Base-by-base conservation (phyloP, 345 rosid genomes). In the Hypericum androsaemum region DNA sequence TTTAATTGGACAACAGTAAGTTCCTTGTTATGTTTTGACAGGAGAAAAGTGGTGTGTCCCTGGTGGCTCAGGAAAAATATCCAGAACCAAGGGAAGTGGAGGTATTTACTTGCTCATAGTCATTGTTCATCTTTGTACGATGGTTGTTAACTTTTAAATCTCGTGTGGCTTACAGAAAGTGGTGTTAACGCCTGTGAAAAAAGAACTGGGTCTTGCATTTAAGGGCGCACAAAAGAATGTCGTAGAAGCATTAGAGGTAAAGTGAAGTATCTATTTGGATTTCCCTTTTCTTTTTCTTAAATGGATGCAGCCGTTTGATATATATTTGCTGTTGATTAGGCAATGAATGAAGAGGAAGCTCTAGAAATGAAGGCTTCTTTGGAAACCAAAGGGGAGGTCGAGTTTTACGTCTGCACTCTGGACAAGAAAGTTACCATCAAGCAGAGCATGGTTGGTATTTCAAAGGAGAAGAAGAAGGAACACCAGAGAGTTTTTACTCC, bases 401-500 rank as follows among this genome's bases (percentile, higher is more conserved):
- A 84, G n/a, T 88, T 84, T 65, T 54, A 66, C 45, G 86, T 90
- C 51, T 84, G 98, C 59, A 70, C 88, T 12, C 82, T 90, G 22
- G 77, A 56, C 47, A 71, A 85, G 71, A 79, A 67, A 53, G 86
- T 88, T 37, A 39, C 10, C 48, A 80, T 88, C 61, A 78, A 77
- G 79, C 82, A 77, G 78, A 88, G 46, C 56, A 84, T 92, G 98
- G 77, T 92, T 10, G 54, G 80, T n/a, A 92, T 92, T 65, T 81
- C 95, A 22, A 92, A 81, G 81, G 86, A 87, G 80, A 85, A 72
- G 65, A 88, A 70, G 80, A 83, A 80, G 59, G 98, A 81, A 72
- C 80, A 88, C 63, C 95, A 88, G 62, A 69, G 98, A 57, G 84
- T 78, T 57, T 90, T 88, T 71, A 88, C 86, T 2, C 96, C 98